Conservation (phyloP, 495 filamentous ascomycete genomes). For the Podospora fimiseda region DNA sequence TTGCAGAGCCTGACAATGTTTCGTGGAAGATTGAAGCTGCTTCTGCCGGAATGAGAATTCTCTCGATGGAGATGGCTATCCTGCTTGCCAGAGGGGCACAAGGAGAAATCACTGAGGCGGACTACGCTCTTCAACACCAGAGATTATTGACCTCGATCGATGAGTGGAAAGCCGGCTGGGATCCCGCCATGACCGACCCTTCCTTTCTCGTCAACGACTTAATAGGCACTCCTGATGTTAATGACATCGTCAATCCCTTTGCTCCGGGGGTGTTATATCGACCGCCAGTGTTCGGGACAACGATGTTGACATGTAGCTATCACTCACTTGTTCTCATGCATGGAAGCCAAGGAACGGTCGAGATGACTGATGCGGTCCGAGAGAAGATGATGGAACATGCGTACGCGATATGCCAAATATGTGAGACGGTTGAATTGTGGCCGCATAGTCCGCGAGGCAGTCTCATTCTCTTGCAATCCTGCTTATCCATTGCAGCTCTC, state of each 20-base stretch:
- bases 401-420: conserved; percentile 64
- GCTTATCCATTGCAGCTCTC: conserved; percentile 66
- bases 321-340: conserved; percentile 75
- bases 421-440: conserved; percentile 70
- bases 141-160: conserved; percentile 48
- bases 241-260: conserved; percentile 70
- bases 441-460: conserved; percentile 63
- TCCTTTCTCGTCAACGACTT: conserved; percentile 55
- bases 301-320: conserved; percentile 70
- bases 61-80: conserved; percentile 73
- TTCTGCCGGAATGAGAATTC: conserved; percentile 60
- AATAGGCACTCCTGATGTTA: conserved; percentile 42
- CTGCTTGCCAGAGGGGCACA: conserved; percentile 67
- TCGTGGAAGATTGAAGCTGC: conserved; percentile 58
- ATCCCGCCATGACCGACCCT: conserved; percentile 51
- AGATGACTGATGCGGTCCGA: conserved; percentile 43
- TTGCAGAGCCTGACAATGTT: conserved; percentile 56
- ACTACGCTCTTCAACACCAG: conserved; percentile 59
- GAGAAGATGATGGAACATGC: conserved; percentile 55
- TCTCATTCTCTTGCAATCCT: conserved; percentile 66
- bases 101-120: conserved; percentile 52
- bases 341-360: conserved; percentile 59
- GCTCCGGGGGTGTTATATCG: conserved; percentile 58
- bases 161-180: conserved; percentile 51
- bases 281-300: conserved; percentile 61